Evolutionary conservation across 2,329 filamentous ascomycete genomes (phyloP).

Genomic region (Xylaria sp.): DNA sequence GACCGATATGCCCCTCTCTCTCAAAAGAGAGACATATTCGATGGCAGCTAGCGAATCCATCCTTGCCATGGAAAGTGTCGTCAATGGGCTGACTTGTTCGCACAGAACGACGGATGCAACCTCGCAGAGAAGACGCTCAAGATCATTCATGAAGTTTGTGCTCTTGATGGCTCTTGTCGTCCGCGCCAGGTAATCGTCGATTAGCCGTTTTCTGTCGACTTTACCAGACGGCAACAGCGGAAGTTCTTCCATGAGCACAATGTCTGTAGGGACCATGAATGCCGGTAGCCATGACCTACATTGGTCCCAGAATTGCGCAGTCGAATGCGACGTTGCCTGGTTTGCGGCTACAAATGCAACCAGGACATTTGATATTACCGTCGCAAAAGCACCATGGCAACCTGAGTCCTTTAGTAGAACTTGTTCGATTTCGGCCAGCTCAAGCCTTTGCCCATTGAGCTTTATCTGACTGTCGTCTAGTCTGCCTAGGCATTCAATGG

Average conservation of each 20-base stretch:
- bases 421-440: slow-evolving; percentile 74
- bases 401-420: slow-evolving; percentile 55
- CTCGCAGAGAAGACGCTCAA: slow-evolving; percentile 34
- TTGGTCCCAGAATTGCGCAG: slow-evolving; percentile 45
- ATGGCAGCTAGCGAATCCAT: slow-evolving; percentile 41
- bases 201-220: slow-evolving; percentile 63
- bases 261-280: slow-evolving; percentile 77
- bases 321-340: slow-evolving; percentile 29
- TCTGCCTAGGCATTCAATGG: slow-evolving; percentile 77
- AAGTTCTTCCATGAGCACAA: slow-evolving; percentile 59
- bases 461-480: slow-evolving; percentile 80
- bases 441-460: slow-evolving; percentile 74
- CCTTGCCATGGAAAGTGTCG: slow-evolving; percentile 32
- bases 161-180: background rate
- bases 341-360: slow-evolving; percentile 67
- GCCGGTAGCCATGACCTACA: slow-evolving; percentile 72
- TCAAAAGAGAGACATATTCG: slow-evolving; percentile 57
- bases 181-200: slow-evolving; percentile 43
- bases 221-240: slow-evolving; percentile 81
- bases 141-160: slow-evolving; percentile 28
- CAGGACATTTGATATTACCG: slow-evolving; percentile 63
- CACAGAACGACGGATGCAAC: slow-evolving; percentile 29
- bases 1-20: slow-evolving; percentile 49
- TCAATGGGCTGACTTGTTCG: slow-evolving; percentile 24
- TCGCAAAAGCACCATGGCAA: slow-evolving; percentile 61